Evolutionary conservation across 1,284 basidiomycete genomes (phyloP).

Genomic region (Amylostereum areolatum): DNA sequence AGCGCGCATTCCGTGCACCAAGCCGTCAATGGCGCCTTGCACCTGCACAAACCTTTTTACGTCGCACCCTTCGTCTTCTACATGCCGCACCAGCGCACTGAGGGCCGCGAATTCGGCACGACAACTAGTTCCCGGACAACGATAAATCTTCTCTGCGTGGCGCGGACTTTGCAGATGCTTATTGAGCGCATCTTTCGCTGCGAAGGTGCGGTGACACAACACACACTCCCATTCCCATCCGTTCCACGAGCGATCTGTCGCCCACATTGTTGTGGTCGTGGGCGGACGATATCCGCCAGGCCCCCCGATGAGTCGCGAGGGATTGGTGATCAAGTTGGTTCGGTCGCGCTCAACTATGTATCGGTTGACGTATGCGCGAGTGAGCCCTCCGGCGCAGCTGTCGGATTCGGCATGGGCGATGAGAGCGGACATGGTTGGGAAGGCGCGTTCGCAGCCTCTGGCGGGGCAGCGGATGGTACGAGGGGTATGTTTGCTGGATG

Average conservation of each 20-base stretch:
- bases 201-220: slow-evolving; percentile 26
- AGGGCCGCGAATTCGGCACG: slow-evolving; percentile 19
- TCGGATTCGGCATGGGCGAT: slow-evolving; percentile 27
- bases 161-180: slow-evolving; percentile 26
- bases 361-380: slow-evolving; percentile 21
- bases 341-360: slow-evolving; percentile 19
- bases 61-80: slow-evolving; percentile 23
- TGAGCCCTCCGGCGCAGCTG: slow-evolving; percentile 23
- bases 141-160: slow-evolving; percentile 18
- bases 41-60: slow-evolving; percentile 19
- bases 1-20: slow-evolving; percentile 4
- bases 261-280: slow-evolving; percentile 12
- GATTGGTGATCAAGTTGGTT: slow-evolving; percentile 25
- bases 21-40: slow-evolving; percentile 15
- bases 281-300: slow-evolving; percentile 8
- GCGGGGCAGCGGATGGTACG: slow-evolving; percentile 18
- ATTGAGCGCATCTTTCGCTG: slow-evolving; percentile 21
- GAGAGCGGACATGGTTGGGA: slow-evolving; percentile 25
- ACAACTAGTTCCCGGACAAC: slow-evolving; percentile 17
- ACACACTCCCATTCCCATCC: slow-evolving; percentile 32
- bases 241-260: slow-evolving; percentile 30
- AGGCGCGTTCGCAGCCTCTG: slow-evolving; percentile 17
- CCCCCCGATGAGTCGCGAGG: slow-evolving; percentile 18
- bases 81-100: slow-evolving; percentile 25
- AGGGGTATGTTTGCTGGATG: slow-evolving; percentile 19